Evolutionary conservation across 805 yeast genomes (phyloP), one percentile per base, ranked within the genome.

Genomic region (Scheffersomyces stipitis): DNA sequence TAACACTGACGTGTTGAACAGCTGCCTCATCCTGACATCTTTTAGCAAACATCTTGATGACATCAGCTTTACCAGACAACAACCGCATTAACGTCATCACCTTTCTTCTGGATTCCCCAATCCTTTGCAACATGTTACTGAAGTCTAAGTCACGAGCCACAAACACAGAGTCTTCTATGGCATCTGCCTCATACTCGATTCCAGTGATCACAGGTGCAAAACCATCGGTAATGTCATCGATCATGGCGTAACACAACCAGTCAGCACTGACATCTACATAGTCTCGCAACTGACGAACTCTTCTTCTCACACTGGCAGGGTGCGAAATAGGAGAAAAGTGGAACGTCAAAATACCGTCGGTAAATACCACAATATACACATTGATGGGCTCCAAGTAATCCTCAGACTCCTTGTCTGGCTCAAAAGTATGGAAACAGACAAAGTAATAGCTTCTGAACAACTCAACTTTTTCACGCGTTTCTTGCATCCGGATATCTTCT

Each of bases 371-470:
- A 31, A 56, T 51, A 39, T 56, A 56, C 16, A 56, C 52, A 18
- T 56, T 45, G 37, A 56, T 54, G n/a, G 62, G 60, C 40, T 56
- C 62, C 54, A 56, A 54, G 42, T 51, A 56, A 36, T 56, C 60
- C 36, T 56, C 62, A 8, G 58, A 51, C 37, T 56, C 62, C 38
- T 44, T 41, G 48, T 91, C 96, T 16, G 84, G 81, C 56, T 89
- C 97, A 64, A 93, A 93, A 3, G 98, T 86, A 61, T 93, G 96
- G 78, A 93, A 93, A 74, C 96, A 86, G 28, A 93, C 96, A 69
- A 93, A 89, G 63, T 93, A 91, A 64, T 91, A 91, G 48, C 79
- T 78, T 51, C 81, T 79, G 74, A 91, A 91, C 44, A 91, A 70
- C 64, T 91, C 99, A 20, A 91, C 97, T 64, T 91, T 91, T 68